phyloP scores from a whole-genome alignment of 495 filamentous ascomycete genomes.

The Hypoxylon crocopeplum region DNA sequence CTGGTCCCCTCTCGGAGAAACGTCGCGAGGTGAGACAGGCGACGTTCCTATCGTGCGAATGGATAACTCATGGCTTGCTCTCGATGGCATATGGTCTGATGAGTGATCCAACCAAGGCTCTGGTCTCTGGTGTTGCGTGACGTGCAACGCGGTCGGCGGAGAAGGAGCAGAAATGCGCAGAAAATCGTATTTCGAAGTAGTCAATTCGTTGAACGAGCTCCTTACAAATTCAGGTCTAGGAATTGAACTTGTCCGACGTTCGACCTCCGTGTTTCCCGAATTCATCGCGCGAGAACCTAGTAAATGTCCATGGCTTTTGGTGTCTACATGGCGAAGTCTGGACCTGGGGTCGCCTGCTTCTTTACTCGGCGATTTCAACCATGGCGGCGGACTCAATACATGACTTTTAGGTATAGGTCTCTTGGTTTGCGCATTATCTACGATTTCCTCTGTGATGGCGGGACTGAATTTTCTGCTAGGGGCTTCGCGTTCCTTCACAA shows the following conservation, averaged over 20 bases:
- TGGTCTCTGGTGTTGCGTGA: constrained; percentile 34
- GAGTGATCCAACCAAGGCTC: constrained; percentile 21
- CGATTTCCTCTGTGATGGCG: neutral
- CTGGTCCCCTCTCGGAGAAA: neutral
- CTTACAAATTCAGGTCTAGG: neutral
- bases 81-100: constrained; percentile 4
- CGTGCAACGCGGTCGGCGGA: constrained; percentile 27
- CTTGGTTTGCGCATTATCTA: neutral
- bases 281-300: neutral
- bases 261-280: neutral
- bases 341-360: constrained; percentile 36
- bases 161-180: constrained; percentile 28
- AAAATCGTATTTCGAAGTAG: constrained; percentile 6
- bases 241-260: neutral
- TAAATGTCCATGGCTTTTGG: neutral
- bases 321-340: constrained; percentile 23
- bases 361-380: constrained; percentile 41
- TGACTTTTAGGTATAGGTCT: constrained; percentile 32
- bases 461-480: neutral
- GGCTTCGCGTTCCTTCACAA: neutral
- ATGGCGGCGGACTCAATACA: constrained; percentile 45
- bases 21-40: neutral
- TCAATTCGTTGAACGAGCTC: neutral
- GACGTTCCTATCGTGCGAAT: neutral
- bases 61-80: neutral